phyloP scores from a whole-genome alignment of 2,329 filamentous ascomycete species.

The Paecilomyces niveus region DNA sequence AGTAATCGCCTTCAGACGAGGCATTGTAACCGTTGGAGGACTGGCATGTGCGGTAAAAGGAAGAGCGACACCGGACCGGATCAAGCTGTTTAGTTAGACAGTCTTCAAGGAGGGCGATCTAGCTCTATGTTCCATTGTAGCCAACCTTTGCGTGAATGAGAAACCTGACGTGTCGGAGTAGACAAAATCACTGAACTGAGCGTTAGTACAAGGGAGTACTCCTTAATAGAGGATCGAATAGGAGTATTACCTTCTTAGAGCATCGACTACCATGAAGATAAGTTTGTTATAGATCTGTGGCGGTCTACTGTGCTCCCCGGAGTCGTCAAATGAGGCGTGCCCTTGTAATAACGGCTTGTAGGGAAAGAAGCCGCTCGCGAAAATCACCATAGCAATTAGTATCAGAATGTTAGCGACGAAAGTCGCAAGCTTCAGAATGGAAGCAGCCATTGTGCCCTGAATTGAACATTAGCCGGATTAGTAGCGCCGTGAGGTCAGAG shows the following conservation, averaged over 20 bases:
- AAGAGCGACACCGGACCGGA: conserved; percentile 72
- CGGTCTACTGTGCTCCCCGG: conserved; percentile 48
- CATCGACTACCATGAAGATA: conserved; percentile 97
- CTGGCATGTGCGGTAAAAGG: conserved; percentile 94
- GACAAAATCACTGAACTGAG: conserved; percentile 71
- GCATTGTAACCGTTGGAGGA: conserved; percentile 98
- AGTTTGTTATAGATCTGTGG: conserved; percentile 75
- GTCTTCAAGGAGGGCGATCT: background rate
- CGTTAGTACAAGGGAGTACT: background rate
- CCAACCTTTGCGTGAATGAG: conserved; percentile 74
- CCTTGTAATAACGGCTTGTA: conserved; percentile 93
- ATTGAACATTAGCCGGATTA: background rate
- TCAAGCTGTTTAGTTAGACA: conserved; percentile 53
- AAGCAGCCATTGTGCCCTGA: conserved; percentile 12
- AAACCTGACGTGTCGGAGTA: conserved; percentile 77
- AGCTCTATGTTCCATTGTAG: background rate
- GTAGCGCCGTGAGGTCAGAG: background rate
- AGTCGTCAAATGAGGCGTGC: conserved; percentile 57
- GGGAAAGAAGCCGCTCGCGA: conserved; percentile 90
- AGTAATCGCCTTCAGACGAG: conserved; percentile 91
- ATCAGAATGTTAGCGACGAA: conserved; percentile 68
- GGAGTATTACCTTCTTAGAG: conserved; percentile 64
- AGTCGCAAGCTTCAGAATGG: conserved; percentile 37
- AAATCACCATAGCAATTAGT: conserved; percentile 65
- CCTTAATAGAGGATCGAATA: background rate